Evolutionary conservation across 305 asterid genomes (phyloP).

Genomic region (Fraxinus latifolia): DNA sequence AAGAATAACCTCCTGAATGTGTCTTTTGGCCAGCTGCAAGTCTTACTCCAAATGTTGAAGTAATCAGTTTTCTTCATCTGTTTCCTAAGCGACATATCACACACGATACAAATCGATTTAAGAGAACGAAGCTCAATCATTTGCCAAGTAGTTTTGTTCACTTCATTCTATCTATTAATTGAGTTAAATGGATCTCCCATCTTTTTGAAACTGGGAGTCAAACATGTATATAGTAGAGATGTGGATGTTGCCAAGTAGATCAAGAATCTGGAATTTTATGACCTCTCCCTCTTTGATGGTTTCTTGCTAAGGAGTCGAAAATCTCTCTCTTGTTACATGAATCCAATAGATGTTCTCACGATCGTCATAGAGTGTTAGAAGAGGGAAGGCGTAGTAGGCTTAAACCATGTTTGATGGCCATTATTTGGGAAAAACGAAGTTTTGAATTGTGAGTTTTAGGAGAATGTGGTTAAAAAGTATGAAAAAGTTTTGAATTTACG

Average conservation of each 20-base stretch:
- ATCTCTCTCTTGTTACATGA: neutral
- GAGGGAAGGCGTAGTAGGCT: neutral
- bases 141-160: neutral
- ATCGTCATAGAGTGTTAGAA: neutral
- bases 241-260: neutral
- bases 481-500: too few relatives aligned
- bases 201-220: neutral
- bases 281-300: neutral
- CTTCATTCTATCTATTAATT: neutral
- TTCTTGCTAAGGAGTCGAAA: neutral
- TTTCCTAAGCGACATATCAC: neutral
- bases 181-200: neutral
- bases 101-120: neutral
- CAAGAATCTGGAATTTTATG: neutral
- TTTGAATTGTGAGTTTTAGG: too few relatives aligned
- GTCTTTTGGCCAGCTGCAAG: neutral
- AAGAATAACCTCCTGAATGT: neutral
- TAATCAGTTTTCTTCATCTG: neutral
- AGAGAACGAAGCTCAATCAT: neutral
- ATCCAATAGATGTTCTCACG: neutral
- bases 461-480: too few relatives aligned
- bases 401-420: too few relatives aligned
- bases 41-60: neutral
- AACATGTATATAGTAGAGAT: neutral
- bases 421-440: too few relatives aligned